These are phyloP conservation scores for Paramecium primaurelia DNA, from an alignment of 73 alveolate genomes.

Conservation along the genomic window DNA sequence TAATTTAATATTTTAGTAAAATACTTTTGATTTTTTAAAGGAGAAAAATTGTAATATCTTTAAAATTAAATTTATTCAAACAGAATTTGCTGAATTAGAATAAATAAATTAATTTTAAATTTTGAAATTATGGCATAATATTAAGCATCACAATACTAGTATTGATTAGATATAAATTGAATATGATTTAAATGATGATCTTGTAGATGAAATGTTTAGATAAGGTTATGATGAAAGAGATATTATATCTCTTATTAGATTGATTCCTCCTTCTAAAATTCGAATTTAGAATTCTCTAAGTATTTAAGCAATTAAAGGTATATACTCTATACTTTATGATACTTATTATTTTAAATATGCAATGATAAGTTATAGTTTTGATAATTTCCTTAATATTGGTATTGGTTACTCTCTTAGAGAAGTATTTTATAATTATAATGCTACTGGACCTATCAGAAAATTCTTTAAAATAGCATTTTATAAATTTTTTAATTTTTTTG, in stretches of 20 bases:
- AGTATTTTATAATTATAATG: not conserved
- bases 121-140: not conserved
- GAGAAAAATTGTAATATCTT: not conserved
- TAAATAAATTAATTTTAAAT: not conserved
- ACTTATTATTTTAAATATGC: not conserved
- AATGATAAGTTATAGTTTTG: not conserved
- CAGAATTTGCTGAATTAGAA: not conserved
- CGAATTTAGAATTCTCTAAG: not conserved
- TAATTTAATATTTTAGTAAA: not conserved
- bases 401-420: constrained; percentile 37
- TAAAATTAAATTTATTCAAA: not conserved
- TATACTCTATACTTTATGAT: not conserved
- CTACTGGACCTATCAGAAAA: not conserved
- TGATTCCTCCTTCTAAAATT: constrained; percentile 26
- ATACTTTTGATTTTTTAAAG: not conserved
- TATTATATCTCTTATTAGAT: not conserved
- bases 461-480: not conserved
- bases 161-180: not conserved
- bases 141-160: not conserved
- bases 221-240: not conserved
- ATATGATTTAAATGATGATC: constrained; percentile 25
- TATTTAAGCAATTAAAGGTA: not conserved
- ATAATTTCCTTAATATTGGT: constrained; percentile 23
- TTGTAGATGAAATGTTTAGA: constrained; percentile 5
- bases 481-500: not conserved